A percentile compares a stretch with the other conserved stretches of the same genome.
Conservation (phyloP, 768 basidiomycete species). For the Arthromyces matolae region DNA sequence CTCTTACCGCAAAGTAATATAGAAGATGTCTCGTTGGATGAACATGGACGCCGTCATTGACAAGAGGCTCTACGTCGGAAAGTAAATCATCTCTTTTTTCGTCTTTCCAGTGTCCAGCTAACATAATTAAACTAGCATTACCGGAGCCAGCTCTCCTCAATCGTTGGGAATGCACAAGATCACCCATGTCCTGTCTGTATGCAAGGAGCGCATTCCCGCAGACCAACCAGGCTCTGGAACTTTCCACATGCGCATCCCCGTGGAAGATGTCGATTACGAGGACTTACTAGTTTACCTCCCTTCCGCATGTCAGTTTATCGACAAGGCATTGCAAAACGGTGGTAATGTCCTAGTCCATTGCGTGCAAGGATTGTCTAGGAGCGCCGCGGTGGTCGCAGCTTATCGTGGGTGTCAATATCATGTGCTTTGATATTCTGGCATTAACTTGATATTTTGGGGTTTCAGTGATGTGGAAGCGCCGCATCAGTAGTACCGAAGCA, state of each 20-base stretch:
- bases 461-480: constrained; percentile 67
- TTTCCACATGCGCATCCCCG: constrained; percentile 63
- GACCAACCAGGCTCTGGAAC: constrained; percentile 69
- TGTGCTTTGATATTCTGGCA: too few species aligned
- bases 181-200: constrained; percentile 81
- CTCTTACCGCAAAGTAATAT: too few species aligned
- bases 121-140: constrained; percentile 45
- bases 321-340: constrained; percentile 51
- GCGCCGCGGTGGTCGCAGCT: constrained; percentile 69
- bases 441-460: too few species aligned
- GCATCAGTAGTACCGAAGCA: constrained; percentile 53
- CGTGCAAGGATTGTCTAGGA: constrained; percentile 61
- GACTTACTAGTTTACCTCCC: constrained; percentile 67
- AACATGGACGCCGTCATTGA: constrained; percentile 67
- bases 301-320: constrained; percentile 61
- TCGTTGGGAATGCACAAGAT: constrained; percentile 70
- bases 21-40: too few species aligned
- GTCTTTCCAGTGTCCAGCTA: constrained; percentile 12
- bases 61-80: constrained; percentile 66
- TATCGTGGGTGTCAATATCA: too few species aligned
- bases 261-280: constrained; percentile 67
- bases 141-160: constrained; percentile 67
- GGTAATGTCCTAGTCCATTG: constrained; percentile 70
- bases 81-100: constrained; percentile 45
- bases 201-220: constrained; percentile 66